Evolutionary conservation across 169 alveolate genomes (phyloP).

Genomic region (Babesia bovis): DNA sequence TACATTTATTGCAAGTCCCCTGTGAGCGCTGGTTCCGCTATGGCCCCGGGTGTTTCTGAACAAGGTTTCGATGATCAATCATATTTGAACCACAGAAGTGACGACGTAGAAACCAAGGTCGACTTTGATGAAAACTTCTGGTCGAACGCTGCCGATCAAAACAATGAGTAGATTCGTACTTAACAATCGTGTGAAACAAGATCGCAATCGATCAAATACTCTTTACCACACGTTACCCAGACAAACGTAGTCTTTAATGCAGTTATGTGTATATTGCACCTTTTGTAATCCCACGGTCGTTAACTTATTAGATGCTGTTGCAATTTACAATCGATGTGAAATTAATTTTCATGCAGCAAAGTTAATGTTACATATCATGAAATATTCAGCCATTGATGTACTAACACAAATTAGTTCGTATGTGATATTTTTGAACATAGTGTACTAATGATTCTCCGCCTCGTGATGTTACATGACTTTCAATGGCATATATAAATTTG

Average conservation of each 20-base stretch:
- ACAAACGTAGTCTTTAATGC: constrained; percentile 3
- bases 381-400: too few relatives aligned
- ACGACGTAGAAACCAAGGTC: constrained; percentile 22
- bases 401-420: too few relatives aligned
- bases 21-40: not conserved
- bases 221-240: not conserved
- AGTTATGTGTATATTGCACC: not conserved
- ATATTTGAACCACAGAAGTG: not conserved
- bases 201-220: not conserved
- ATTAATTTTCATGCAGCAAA: too few relatives aligned
- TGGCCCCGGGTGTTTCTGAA: constrained; percentile 16
- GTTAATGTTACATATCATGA: too few relatives aligned
- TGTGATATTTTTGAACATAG: too few relatives aligned
- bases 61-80: constrained; percentile 38
- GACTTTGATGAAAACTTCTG: constrained; percentile 58
- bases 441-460: not conserved
- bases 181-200: not conserved
- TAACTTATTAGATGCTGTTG: too few relatives aligned
- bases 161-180: not conserved
- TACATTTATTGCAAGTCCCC: constrained; percentile 33
- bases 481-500: not conserved
- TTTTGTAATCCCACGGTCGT: too few relatives aligned
- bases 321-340: too few relatives aligned
- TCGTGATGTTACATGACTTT: not conserved
- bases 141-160: constrained; percentile 41